Base-by-base conservation (phyloP, 1,139 yeast genomes). In the Candida sanyaensis region DNA sequence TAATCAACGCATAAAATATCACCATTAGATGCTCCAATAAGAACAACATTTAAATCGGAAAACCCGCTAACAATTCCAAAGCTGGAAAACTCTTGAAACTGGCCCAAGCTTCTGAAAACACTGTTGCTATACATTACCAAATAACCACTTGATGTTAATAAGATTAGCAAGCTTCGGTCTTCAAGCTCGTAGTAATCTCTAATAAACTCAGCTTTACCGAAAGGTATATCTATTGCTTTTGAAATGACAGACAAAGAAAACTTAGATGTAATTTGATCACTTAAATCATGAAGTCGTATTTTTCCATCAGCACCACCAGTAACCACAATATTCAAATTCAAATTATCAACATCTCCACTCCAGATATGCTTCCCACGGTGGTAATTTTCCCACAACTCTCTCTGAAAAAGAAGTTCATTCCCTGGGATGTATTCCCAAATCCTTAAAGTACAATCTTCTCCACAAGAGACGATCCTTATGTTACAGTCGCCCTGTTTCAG, bases 271-370 rank as follows among this genome's bases (percentile, higher is more conserved):
- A 49, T 42, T 6, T 34, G 46, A 37, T 36, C 43, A 50, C 32
- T 21, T 29, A 87, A 62, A 36, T 86, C 86, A 58, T 84, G 83
- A 5, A 87, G 54, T 48, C 88, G 73, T 2, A 91, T 68, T 54
- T 88, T 78, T 1, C 97, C 97, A 64, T 91, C 97, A 42, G 96
- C 93, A 36, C 97, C 97, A 39, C 96, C 92, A 12, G 92, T 85
- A 1, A 83, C 90, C 23, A 85, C 81, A 9, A 84, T 58, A 31
- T 70, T 61, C 41, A 71, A 62, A 3, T 64, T 58, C 2, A 37
- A 30, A 45, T 71, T 74, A 48, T 79, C 75, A 0, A 87, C 74
- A 49, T 86, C 92, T 5, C 88, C 81, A 34, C 90, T 80, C 99
- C 99, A 93, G 0, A 88, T 80, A 61, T 89, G 93, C 62, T 95